Percentiles rank a stretch among this genome's conserved stretches.
These are phyloP conservation scores for Clarkia xantiana DNA, from an alignment of 345 rosid genomes.

Conservation along the genomic window DNA sequence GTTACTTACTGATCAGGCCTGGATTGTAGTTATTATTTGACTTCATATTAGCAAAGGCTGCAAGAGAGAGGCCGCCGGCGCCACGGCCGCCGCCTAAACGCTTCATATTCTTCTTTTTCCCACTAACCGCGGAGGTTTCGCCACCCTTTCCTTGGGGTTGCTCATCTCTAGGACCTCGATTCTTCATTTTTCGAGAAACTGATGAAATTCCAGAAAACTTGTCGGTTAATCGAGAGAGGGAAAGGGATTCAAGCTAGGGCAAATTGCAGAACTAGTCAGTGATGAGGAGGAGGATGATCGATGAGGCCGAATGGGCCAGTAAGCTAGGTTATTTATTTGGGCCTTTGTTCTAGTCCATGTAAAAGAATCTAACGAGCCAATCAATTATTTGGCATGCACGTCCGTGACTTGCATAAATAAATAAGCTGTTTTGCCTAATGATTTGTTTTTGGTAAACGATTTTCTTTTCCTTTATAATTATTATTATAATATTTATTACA, in stretches of 20 bases:
- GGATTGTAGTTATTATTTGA: slow-evolving; percentile 46
- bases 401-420: too few relatives aligned
- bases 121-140: slow-evolving; percentile 9
- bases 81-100: slow-evolving; percentile 74
- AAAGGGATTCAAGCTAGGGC: not conserved
- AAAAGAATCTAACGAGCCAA: too few relatives aligned
- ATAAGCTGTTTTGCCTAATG: too few relatives aligned
- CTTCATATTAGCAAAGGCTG: slow-evolving; percentile 59
- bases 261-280: not conserved
- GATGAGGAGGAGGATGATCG: too few relatives aligned
- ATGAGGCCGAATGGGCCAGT: too few relatives aligned
- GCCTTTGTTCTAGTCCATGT: too few relatives aligned
- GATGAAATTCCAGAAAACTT: not conserved
- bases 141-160: slow-evolving; percentile 4
- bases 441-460: too few relatives aligned
- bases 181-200: slow-evolving; percentile 21
- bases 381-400: too few relatives aligned
- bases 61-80: slow-evolving; percentile 77
- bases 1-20: slow-evolving; percentile 37
- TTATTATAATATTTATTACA: too few relatives aligned
- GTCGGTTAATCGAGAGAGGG: not conserved
- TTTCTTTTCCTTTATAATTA: too few relatives aligned
- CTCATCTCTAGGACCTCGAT: slow-evolving; percentile 6
- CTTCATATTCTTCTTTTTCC: slow-evolving; percentile 44
- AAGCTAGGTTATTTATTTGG: too few relatives aligned